Conservation (phyloP, 257 asterid species). For the Solanum corneliomulleri region DNA sequence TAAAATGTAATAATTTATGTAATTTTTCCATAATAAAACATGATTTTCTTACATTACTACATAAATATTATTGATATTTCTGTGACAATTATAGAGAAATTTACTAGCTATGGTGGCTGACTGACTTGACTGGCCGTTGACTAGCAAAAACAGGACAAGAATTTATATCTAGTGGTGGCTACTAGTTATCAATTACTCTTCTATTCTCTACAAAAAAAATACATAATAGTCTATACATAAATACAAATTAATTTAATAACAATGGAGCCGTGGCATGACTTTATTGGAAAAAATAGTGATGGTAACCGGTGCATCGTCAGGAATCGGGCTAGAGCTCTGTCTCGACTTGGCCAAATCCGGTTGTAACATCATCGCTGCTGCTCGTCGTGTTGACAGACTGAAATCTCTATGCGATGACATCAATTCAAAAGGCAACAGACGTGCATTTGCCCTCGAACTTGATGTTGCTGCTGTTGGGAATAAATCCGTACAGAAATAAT, state of each 20-base stretch:
- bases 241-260: too few species aligned
- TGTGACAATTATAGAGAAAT: too few species aligned
- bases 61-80: too few species aligned
- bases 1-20: too few species aligned
- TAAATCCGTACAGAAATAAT: too few species aligned
- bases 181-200: too few species aligned
- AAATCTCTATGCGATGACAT: constrained; percentile 26
- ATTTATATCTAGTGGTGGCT: too few species aligned
- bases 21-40: too few species aligned
- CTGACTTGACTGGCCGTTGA: neutral
- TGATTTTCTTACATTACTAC: too few species aligned
- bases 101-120: neutral
- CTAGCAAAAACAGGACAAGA: neutral
- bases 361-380: constrained; percentile 38
- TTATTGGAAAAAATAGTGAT: constrained; percentile 22
- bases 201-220: too few species aligned
- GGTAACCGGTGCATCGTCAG: constrained; percentile 52
- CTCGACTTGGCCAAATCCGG: constrained; percentile 32
- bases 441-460: constrained; percentile 40
- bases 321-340: constrained; percentile 37
- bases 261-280: constrained; percentile 7
- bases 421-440: neutral
- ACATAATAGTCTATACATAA: too few species aligned
- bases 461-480: constrained; percentile 37
- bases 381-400: constrained; percentile 22